Evolutionary conservation across 441 rosid genomes (phyloP), one percentile per base, ranked within the genome.

Genomic region (Aquilaria agallochum): DNA sequence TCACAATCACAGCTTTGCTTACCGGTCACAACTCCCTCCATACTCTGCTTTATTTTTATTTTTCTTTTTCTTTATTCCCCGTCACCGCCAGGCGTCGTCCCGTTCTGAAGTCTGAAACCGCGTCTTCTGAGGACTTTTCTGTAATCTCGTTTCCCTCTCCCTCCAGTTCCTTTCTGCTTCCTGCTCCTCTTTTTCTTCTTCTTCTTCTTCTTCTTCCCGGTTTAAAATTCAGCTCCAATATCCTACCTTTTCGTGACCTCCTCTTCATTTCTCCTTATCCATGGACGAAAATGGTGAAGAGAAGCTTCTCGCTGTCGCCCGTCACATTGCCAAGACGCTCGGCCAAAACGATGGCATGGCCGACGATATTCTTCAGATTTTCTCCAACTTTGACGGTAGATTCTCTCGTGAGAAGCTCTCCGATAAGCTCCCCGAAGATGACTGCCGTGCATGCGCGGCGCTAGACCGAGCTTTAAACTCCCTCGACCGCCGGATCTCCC

Each of bases 271-370:
- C 36, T 14, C n/a, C 5, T 15, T 4, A 3, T 5, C 30, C 8
- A 82, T 86, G 95, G 90, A 87, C 3, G 96, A 92, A 58, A 85
- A 79, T 81, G 96, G 99, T 53, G 99, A 94, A 69, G 99, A 94
- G 76, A 91, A 87, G 75, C 63, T 94, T 63, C 74, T 89, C 0
- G 95, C 96, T 30, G 71, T 84, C 63, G 99, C 97, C 0, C 89
- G 96, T n/a, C 96, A 94, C 78, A 94, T 94, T 59, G 97, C 97
- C 48, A 84, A 84, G 60, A 89, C 89, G 4, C 89, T 94, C 0
- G 97, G 97, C 72, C 88, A 81, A 48, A 85, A 89, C 66, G 94
- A 94, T 46, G 72, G 84, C 61, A 85, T 80, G 83, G 87, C 96
- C 10, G 96, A 91, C 58, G 97, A 94, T 74, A 87, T 94, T 71